phyloP scores from a whole-genome alignment of 2,329 filamentous ascomycete species.

The Hypoxylon rubiginosum region DNA sequence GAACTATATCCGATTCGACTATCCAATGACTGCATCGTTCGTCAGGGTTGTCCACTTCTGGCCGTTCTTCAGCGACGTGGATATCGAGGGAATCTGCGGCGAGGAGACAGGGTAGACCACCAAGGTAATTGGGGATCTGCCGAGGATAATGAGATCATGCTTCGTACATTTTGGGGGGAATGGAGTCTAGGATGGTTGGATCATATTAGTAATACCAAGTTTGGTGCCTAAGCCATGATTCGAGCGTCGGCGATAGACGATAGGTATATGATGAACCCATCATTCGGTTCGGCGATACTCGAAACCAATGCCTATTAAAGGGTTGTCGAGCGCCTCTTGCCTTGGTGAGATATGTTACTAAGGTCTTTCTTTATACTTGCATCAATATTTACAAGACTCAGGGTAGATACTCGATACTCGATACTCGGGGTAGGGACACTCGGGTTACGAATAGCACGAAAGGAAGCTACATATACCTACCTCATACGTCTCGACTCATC shows the following conservation, averaged over 20 bases:
- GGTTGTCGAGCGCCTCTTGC: background rate
- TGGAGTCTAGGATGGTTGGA: background rate
- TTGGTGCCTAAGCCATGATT: background rate
- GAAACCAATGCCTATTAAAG: background rate
- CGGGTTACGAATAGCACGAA: background rate
- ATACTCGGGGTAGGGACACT: background rate
- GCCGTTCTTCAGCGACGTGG: background rate
- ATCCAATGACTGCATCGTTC: background rate
- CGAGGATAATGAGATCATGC: slow-evolving; percentile 16
- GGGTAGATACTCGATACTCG: background rate
- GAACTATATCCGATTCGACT: background rate
- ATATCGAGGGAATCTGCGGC: background rate
- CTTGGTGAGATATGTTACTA: background rate
- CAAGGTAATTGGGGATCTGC: no score
- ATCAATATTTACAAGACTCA: background rate
- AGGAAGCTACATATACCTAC: background rate
- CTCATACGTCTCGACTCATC: background rate
- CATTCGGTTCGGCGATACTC: slow-evolving; percentile 8
- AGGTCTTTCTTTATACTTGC: background rate
- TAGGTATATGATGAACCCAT: background rate
- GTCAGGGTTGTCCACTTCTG: background rate
- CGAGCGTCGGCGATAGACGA: slow-evolving; percentile 14
- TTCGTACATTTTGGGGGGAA: background rate
- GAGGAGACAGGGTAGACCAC: background rate
- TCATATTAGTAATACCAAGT: slow-evolving; percentile 27